phyloP scores from a whole-genome alignment of 1,284 basidiomycete species.

The Mycena citricolor region DNA sequence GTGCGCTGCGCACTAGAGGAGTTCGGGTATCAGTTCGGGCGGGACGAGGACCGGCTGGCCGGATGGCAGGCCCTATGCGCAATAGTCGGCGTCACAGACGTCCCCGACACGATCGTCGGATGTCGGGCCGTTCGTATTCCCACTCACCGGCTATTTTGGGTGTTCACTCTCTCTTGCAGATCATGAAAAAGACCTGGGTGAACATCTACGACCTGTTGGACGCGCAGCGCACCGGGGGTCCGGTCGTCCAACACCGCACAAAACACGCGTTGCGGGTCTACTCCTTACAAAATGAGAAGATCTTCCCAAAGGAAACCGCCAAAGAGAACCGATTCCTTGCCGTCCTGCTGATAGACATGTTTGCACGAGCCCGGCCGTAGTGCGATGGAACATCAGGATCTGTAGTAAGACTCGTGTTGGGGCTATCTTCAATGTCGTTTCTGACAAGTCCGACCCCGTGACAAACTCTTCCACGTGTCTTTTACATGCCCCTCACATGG shows the following conservation, averaged over 20 bases:
- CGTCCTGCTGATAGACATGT: constrained; percentile 17
- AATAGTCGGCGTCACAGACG: constrained; percentile 7
- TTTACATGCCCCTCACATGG: too few relatives aligned
- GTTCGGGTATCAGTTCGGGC: constrained; percentile 17
- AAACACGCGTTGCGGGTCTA: constrained; percentile 14
- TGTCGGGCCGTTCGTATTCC: constrained; percentile 19
- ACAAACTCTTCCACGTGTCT: too few relatives aligned
- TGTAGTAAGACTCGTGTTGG: too few relatives aligned
- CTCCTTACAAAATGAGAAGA: constrained; percentile 9
- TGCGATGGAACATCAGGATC: too few relatives aligned
- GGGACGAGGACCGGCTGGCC: constrained; percentile 10
- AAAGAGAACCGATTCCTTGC: constrained; percentile 22
- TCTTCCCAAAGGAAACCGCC: constrained; percentile 18
- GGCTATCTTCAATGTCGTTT: too few relatives aligned
- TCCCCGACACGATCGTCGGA: constrained; percentile 16
- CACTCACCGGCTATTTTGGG: background rate
- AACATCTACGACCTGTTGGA: constrained; percentile 24
- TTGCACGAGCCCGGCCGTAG: too few relatives aligned
- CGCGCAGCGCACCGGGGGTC: constrained; percentile 12
- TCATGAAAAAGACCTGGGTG: constrained; percentile 11
- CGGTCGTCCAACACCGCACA: constrained; percentile 11
- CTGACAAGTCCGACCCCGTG: too few relatives aligned
- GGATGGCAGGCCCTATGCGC: constrained; percentile 23
- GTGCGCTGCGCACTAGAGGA: constrained; percentile 16
- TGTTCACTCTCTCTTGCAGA: background rate